Conservation (phyloP, 306 rosid genomes). For the Lathyrus sativus region DNA sequence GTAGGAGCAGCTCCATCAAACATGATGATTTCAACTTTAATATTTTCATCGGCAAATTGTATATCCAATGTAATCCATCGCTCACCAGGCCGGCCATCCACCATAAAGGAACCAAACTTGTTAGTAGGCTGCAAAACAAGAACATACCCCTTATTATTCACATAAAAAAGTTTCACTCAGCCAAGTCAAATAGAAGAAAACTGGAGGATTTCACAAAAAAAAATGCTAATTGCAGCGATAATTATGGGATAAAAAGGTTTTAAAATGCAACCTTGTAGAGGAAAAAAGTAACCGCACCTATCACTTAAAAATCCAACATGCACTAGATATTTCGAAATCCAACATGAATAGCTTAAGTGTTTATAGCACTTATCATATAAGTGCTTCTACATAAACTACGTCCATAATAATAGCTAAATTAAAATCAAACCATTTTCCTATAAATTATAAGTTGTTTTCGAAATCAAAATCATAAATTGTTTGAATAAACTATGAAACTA, state of each 20-base stretch:
- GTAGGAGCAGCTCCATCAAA: constrained; percentile 62
- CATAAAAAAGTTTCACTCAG: background rate
- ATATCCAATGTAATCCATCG: constrained; percentile 73
- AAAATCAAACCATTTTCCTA: too few species aligned
- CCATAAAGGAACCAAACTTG: constrained; percentile 55
- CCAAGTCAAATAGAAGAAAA: constrained; percentile 15
- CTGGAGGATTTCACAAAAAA: background rate
- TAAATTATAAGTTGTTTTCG: too few species aligned
- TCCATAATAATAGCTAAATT: too few species aligned
- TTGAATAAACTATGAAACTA: too few species aligned
- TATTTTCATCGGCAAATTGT: constrained; percentile 59
- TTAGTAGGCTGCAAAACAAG: constrained; percentile 60
- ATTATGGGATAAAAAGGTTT: background rate
- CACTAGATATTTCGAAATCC: too few species aligned
- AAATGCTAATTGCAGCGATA: background rate
- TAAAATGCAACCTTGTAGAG: background rate
- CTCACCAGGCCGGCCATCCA: constrained; percentile 72
- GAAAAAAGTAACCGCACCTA: background rate
- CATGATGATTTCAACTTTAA: constrained; percentile 79
- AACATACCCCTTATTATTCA: too few species aligned
- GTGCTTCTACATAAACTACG: too few species aligned
- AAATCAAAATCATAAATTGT: too few species aligned
- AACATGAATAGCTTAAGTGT: too few species aligned
- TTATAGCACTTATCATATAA: too few species aligned
- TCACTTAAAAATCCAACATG: background rate